These are phyloP conservation scores for Tuctoria greenei DNA, from an alignment of 176 grass and related monocot species.

Conservation along the genomic window DNA sequence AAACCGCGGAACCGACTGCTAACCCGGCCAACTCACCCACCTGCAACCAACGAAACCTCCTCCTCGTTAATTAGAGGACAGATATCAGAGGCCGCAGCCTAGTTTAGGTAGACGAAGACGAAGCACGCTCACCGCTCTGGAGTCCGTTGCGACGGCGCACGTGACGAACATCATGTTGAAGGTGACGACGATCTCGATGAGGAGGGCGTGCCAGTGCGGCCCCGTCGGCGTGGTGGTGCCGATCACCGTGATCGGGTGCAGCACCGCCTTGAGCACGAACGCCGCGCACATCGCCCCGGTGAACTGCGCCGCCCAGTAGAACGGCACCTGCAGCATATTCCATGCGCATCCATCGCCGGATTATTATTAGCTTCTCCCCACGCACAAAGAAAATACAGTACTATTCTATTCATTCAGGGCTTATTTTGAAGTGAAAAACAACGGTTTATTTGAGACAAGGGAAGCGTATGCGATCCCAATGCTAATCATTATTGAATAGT, in stretches of 20 bases:
- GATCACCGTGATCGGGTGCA: conserved; percentile 63
- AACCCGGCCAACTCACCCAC: conserved; percentile 99
- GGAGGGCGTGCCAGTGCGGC: conserved; percentile 65
- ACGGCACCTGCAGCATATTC: conserved; percentile 55
- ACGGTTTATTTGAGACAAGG: too few species aligned
- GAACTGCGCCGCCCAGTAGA: conserved; percentile 96
- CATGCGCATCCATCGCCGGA: not conserved
- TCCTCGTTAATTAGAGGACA: too few species aligned
- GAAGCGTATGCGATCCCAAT: not conserved
- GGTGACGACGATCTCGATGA: conserved; percentile 86
- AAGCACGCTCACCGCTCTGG: conserved; percentile 90
- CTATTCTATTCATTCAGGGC: too few species aligned
- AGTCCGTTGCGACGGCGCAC: conserved; percentile 86
- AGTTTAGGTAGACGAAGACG: too few species aligned
- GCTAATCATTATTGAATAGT: not conserved
- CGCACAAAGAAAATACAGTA: too few species aligned
- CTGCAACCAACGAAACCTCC: conserved; percentile 42
- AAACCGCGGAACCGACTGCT: conserved; percentile 97
- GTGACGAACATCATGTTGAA: conserved; percentile 99
- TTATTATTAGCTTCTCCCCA: not conserved
- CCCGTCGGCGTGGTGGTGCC: conserved; percentile 80
- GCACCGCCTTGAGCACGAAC: conserved; percentile 67
- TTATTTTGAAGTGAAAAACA: too few species aligned
- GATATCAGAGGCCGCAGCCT: too few species aligned
- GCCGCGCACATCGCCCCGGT: conserved; percentile 72